Percentiles rank a stretch among this genome's conserved stretches.
These are phyloP conservation scores for Thielaviopsis populi DNA, from an alignment of 2,329 filamentous ascomycete species.

Conservation along the genomic window DNA sequence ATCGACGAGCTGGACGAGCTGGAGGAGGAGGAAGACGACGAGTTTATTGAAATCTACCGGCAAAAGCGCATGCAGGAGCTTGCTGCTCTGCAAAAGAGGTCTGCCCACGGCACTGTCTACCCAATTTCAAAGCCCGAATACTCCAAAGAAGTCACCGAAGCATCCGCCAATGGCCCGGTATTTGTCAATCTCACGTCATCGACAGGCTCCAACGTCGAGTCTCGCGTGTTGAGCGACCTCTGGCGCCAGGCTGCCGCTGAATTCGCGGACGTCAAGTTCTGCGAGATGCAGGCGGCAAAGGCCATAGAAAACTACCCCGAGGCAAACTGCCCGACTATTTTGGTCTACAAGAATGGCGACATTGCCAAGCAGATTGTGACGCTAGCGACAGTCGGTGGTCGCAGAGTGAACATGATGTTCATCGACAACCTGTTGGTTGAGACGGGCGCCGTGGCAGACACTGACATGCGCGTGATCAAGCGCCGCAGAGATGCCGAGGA, in stretches of 20 bases:
- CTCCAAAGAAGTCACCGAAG: constrained; percentile 77
- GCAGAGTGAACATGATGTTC: constrained; percentile 53
- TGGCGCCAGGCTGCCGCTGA: constrained; percentile 73
- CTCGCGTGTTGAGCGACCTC: constrained; percentile 64
- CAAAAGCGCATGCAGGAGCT: constrained; percentile 80
- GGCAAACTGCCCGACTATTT: constrained; percentile 80
- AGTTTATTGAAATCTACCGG: constrained; percentile 74
- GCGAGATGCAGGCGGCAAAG: constrained; percentile 79
- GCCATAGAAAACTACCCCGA: constrained; percentile 97
- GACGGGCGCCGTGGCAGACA: constrained; percentile 61
- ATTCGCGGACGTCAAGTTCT: constrained; percentile 94
- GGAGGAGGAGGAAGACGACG: constrained; percentile 90
- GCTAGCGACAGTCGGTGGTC: constrained; percentile 60
- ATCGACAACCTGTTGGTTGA: constrained; percentile 71
- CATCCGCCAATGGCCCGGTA: constrained; percentile 53
- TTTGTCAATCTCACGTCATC: constrained; percentile 73
- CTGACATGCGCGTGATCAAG: constrained; percentile 62
- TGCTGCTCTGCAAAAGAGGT: constrained; percentile 55
- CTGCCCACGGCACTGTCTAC: constrained; percentile 79
- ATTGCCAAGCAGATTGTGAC: constrained; percentile 90
- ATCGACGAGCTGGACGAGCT: constrained; percentile 85
- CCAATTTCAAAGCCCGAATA: constrained; percentile 92
- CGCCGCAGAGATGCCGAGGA: constrained; percentile 45
- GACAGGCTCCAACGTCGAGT: constrained; percentile 68
- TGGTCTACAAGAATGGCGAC: constrained; percentile 85